Base-by-base conservation (phyloP, 2,329 filamentous ascomycete genomes). In the Pseudogymnoascus sp. region DNA sequence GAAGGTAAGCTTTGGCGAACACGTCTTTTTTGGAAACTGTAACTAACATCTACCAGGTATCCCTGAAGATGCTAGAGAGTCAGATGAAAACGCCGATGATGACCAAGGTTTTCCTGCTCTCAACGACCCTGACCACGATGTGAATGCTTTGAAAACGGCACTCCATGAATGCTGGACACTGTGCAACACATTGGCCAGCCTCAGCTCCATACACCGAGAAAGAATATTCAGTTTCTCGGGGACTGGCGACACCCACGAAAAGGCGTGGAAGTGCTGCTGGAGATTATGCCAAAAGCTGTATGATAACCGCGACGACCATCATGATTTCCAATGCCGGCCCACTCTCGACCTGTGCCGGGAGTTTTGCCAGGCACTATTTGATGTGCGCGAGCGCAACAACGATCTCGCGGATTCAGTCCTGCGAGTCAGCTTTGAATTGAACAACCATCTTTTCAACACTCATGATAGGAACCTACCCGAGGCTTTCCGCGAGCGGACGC, bases 221-320 rank as follows among this genome's bases (percentile, higher is more conserved):
- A 83, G 90, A 18, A 87, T 92, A 34, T 93, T 95, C 74, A 87
- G 85, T 73, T 89, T 84, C 69, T 87, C 89, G 0, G 59, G 59
- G n/a, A 88, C 85, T 10, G 88, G 89, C 0, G 88, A 91, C 68
- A 84, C 88, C 28, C 90, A 96, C 72, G 91, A 96, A 73, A 88
- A 89, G 69, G 92, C 93, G 0, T 97, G 93, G 93, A 91, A 90
- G 74, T 90, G 89, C 66, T 97, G 93, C 76, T 97, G 93, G 93
- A 89, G 89, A 69, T 79, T 97, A 23, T 97, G 93, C 72, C 91
- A 96, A 73, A 89, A 89, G 64, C 82, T 97, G 2, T 97, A 97
- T 73, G 85, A 92, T 66, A 91, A 88, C 67, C 84, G 88, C 61
- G 86, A 93, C 63, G 88, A 92, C 67, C 82, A 88, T 62, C 80